These are phyloP conservation scores for Amanita fuliginea DNA, from an alignment of 768 basidiomycete genomes.

Conservation along the genomic window DNA sequence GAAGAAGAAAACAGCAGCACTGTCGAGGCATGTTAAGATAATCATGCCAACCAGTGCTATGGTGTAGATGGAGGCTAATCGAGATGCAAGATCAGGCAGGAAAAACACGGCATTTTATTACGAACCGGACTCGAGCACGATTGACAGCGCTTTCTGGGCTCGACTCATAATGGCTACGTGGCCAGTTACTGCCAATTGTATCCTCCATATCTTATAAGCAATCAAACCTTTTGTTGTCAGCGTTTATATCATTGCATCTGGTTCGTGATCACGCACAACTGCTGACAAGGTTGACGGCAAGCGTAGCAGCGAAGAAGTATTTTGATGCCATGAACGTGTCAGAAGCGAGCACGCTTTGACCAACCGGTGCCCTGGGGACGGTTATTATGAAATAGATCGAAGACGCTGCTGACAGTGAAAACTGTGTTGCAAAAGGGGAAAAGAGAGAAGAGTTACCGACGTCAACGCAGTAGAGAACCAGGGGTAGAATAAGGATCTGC, in stretches of 20 bases:
- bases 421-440: too few species aligned
- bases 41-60: background rate
- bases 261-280: background rate
- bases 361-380: background rate
- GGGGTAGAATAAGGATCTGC: background rate
- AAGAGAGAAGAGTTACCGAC: background rate
- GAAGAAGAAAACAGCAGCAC: background rate
- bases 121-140: constrained; percentile 4
- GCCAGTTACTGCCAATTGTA: background rate
- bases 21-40: background rate
- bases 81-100: background rate
- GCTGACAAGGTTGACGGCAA: constrained; percentile 4
- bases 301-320: constrained; percentile 4
- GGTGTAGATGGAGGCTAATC: constrained; percentile 1
- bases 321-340: background rate
- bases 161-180: background rate
- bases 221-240: background rate
- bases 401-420: background rate
- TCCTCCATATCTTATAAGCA: background rate
- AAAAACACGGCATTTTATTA: background rate
- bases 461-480: background rate
- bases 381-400: constrained; percentile 4
- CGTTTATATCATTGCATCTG: too few species aligned
- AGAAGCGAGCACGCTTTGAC: constrained; percentile 1
- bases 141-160: background rate